A percentile compares a stretch with the other conserved stretches of the same genome.
Evolutionary conservation across 805 yeast genomes (phyloP).

Genomic region (Kuraishia borneana): DNA sequence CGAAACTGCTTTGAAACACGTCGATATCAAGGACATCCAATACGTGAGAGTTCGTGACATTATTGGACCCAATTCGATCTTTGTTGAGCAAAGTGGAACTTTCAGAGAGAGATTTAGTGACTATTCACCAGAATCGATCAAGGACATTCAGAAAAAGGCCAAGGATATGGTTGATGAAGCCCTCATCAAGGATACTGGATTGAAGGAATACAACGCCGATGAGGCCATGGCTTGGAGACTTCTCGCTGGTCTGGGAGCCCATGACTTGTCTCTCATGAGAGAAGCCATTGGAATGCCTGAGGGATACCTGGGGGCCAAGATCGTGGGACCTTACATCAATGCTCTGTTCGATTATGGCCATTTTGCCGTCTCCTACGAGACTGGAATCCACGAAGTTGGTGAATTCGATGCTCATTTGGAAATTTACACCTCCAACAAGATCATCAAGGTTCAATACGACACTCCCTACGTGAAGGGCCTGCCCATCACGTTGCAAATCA

Average conservation of each 20-base stretch:
- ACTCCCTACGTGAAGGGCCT: slow-evolving; percentile 5
- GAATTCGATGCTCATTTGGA: slow-evolving; percentile 5
- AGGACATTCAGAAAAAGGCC: background rate
- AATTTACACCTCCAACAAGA: slow-evolving; percentile 3
- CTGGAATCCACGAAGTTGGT: slow-evolving; percentile 3
- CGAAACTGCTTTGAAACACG: slow-evolving; percentile 3
- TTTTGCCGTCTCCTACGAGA: slow-evolving; percentile 3
- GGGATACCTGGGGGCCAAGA: slow-evolving; percentile 2
- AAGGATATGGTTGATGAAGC: slow-evolving; percentile 2
- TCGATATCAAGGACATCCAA: slow-evolving; percentile 3
- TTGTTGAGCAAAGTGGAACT: slow-evolving; percentile 3
- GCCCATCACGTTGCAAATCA: slow-evolving; percentile 5
- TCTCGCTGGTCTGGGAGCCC: slow-evolving; percentile 4
- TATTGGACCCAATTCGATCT: slow-evolving; percentile 3
- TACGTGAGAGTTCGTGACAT: slow-evolving; percentile 4
- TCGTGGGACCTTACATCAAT: slow-evolving; percentile 2
- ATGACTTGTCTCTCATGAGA: slow-evolving; percentile 4
- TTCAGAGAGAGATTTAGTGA: slow-evolving; percentile 4
- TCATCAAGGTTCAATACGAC: slow-evolving; percentile 4
- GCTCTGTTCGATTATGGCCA: slow-evolving; percentile 5
- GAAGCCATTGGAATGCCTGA: slow-evolving; percentile 4
- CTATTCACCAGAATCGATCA: background rate
- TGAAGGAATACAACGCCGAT: background rate
- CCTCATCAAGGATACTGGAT: background rate
- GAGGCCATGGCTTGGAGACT: slow-evolving; percentile 2